phyloP scores from a whole-genome alignment of 2,329 filamentous ascomycete species.

The Arachnomyces sp. region DNA sequence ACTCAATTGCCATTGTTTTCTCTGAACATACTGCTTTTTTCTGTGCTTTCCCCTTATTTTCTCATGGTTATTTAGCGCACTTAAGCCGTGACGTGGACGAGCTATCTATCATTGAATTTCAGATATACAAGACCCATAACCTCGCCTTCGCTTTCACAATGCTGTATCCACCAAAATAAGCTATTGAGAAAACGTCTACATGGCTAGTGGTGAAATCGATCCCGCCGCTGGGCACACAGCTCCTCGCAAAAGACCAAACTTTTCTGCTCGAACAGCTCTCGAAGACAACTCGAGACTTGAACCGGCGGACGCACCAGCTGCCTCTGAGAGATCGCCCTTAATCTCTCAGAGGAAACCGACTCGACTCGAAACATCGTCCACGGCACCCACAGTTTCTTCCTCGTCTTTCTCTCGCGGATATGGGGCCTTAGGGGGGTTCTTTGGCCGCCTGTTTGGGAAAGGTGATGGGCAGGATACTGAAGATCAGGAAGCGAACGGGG shows the following conservation, averaged over 20 bases:
- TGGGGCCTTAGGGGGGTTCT: conserved; percentile 6
- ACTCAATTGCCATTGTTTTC: too few species aligned
- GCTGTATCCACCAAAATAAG: conserved; percentile 3
- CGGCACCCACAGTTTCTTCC: conserved; percentile 8
- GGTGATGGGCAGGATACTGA: background rate
- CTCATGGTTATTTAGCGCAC: too few species aligned
- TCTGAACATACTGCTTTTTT: too few species aligned
- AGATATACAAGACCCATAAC: too few species aligned
- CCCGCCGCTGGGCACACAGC: background rate
- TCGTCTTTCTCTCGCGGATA: conserved; percentile 11
- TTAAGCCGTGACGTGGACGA: too few species aligned
- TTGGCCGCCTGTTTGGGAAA: conserved; percentile 2
- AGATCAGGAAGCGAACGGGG: background rate
- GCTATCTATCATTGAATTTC: too few species aligned
- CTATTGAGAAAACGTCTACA: background rate
- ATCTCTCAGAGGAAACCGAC: conserved; percentile 19
- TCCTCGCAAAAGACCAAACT: conserved; percentile 31
- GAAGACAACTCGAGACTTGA: conserved; percentile 31
- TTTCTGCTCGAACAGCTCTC: conserved; percentile 30
- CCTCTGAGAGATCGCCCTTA: conserved; percentile 10
- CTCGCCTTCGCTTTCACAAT: background rate
- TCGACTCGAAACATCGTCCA: conserved; percentile 16
- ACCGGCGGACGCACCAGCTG: conserved; percentile 18
- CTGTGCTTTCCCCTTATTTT: too few species aligned
- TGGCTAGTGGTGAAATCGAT: background rate